phyloP scores from a whole-genome alignment of 139 green algal genomes.

The Chloropicon primus region DNA sequence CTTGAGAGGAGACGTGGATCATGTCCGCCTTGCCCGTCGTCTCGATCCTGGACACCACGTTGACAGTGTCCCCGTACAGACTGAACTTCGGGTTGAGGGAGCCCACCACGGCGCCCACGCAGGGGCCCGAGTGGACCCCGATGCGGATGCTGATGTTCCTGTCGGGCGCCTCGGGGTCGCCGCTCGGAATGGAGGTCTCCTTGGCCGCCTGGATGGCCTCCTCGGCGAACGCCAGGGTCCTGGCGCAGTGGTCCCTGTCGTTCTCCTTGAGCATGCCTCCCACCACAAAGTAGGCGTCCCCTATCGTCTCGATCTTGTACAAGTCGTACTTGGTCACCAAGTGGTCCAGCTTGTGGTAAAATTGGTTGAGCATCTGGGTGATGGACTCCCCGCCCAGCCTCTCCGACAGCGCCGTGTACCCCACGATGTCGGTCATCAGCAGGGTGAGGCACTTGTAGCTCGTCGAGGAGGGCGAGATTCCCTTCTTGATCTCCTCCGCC shows the following conservation, averaged over 20 bases:
- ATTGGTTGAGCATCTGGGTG: background rate
- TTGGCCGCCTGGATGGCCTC: background rate
- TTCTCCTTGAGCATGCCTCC: background rate
- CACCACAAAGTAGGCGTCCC: background rate
- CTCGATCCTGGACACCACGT: background rate
- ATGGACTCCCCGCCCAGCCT: background rate
- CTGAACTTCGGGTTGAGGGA: background rate
- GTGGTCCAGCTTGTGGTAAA: background rate
- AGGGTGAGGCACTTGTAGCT: background rate
- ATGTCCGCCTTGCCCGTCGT: background rate
- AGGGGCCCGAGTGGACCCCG: background rate
- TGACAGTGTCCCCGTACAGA: background rate
- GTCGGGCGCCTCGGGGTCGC: background rate
- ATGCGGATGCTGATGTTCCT: background rate
- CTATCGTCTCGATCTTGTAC: background rate
- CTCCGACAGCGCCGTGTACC: background rate
- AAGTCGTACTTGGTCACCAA: background rate
- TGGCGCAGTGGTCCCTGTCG: background rate
- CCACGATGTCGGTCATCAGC: background rate
- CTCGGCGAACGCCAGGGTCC: background rate
- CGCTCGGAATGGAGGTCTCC: background rate
- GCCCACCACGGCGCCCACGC: background rate
- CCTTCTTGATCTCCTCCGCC: background rate
- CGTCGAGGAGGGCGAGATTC: background rate
- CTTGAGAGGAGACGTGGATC: background rate